Evolutionary conservation across 1,284 basidiomycete genomes (phyloP).

Genomic region (Malassezia globosa): DNA sequence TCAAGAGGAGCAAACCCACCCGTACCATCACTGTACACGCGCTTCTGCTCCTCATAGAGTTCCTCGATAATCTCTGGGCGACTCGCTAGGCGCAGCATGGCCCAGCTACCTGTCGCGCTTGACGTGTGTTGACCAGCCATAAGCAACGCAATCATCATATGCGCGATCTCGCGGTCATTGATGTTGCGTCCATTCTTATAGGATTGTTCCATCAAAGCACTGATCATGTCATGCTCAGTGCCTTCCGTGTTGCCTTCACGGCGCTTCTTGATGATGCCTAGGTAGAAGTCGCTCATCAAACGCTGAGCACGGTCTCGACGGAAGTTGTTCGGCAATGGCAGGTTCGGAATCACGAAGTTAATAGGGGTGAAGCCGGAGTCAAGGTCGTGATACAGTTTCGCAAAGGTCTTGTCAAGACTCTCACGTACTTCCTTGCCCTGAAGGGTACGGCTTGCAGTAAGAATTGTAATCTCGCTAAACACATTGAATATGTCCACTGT

Average conservation of each 20-base stretch:
- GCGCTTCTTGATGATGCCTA: constrained; percentile 72
- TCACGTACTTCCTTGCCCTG: constrained; percentile 82
- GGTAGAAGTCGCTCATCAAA: constrained; percentile 89
- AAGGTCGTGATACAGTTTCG: constrained; percentile 74
- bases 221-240: constrained; percentile 77
- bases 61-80: constrained; percentile 58
- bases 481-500: constrained; percentile 53
- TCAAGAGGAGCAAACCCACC: constrained; percentile 60
- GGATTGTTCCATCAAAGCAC: constrained; percentile 68
- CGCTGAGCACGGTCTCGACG: constrained; percentile 77
- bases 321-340: constrained; percentile 80
- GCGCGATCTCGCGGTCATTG: constrained; percentile 81
- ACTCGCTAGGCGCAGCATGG: constrained; percentile 75
- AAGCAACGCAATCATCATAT: constrained; percentile 66
- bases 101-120: constrained; percentile 81
- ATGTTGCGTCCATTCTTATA: constrained; percentile 75
- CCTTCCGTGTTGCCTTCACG: constrained; percentile 42
- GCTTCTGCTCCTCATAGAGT: constrained; percentile 72
- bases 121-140: constrained; percentile 92
- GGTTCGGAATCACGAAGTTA: constrained; percentile 82
- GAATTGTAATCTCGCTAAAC: constrained; percentile 84
- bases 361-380: constrained; percentile 57
- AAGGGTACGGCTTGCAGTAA: constrained; percentile 81
- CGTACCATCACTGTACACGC: constrained; percentile 61
- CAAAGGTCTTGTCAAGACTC: constrained; percentile 69